Percentiles rank a stretch among this genome's conserved stretches.
Evolutionary conservation across 148 eudicot species (phyloP).

Genomic region (Talinum fruticosum): DNA sequence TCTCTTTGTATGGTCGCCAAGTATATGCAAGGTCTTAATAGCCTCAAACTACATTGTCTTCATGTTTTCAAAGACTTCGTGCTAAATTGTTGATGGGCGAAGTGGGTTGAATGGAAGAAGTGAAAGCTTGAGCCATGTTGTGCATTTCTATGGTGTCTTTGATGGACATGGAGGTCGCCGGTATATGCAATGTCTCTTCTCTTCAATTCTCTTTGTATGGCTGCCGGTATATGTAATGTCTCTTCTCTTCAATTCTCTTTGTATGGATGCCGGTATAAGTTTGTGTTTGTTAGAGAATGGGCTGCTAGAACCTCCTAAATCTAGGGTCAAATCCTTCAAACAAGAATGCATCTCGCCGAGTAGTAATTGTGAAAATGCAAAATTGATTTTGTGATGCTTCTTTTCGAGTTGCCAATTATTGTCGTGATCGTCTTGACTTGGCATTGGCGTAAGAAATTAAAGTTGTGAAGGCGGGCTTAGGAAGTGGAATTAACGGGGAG

Average conservation of each 20-base stretch:
- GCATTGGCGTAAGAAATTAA: slow-evolving; percentile 51
- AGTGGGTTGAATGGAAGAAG: slow-evolving; percentile 30
- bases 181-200: too few relatives aligned
- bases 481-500: slow-evolving; percentile 20
- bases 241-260: neutral
- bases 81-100: slow-evolving; percentile 35
- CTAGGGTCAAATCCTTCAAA: neutral
- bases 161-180: slow-evolving; percentile 67
- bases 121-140: slow-evolving; percentile 31
- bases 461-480: slow-evolving; percentile 23
- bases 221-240: slow-evolving; percentile 31
- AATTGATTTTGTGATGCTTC: slow-evolving; percentile 9
- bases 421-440: slow-evolving; percentile 52
- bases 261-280: neutral
- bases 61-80: slow-evolving; percentile 42
- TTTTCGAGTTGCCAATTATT: slow-evolving; percentile 50
- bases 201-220: too few relatives aligned
- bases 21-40: too few relatives aligned
- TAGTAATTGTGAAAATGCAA: neutral
- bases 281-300: neutral
- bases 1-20: too few relatives aligned
- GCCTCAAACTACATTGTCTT: too few relatives aligned
- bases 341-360: neutral
- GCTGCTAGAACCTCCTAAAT: neutral
- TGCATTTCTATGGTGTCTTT: slow-evolving; percentile 52